phyloP scores from a whole-genome alignment of 2,329 filamentous ascomycete genomes.

The Ciborinia camelliae region DNA sequence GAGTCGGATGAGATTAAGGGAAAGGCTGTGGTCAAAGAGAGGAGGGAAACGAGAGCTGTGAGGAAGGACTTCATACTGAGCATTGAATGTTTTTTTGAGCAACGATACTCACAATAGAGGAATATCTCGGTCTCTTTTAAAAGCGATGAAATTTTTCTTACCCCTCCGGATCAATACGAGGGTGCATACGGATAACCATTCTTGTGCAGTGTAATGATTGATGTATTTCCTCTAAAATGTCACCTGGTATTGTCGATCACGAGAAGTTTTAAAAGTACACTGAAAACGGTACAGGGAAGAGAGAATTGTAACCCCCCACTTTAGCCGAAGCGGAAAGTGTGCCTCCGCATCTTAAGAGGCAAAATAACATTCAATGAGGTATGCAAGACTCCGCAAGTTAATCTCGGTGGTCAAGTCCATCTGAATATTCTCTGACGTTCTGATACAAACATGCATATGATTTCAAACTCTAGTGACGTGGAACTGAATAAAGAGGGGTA shows the following conservation, averaged over 20 bases:
- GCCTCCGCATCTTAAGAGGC: slow-evolving; percentile 2
- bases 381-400: neutral
- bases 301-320: neutral
- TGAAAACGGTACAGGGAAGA: neutral
- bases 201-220: neutral
- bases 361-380: neutral
- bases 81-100: neutral
- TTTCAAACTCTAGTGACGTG: neutral
- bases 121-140: neutral
- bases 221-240: too few species aligned
- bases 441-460: neutral
- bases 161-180: slow-evolving; percentile 5
- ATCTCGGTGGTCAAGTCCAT: neutral
- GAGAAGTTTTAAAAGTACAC: neutral
- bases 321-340: slow-evolving; percentile 16
- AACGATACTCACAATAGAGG: neutral
- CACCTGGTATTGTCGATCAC: neutral
- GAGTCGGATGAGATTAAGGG: slow-evolving; percentile 6
- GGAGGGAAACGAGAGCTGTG: neutral
- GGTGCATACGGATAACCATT: neutral
- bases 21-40: neutral
- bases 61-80: slow-evolving; percentile 10
- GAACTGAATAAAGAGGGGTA: slow-evolving; percentile 12
- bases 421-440: neutral
- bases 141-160: neutral